A percentile compares a stretch with the other conserved stretches of the same genome.
These are phyloP conservation scores for Lyophyllum decastes DNA, from an alignment of 768 basidiomycete species.

Conservation along the genomic window DNA sequence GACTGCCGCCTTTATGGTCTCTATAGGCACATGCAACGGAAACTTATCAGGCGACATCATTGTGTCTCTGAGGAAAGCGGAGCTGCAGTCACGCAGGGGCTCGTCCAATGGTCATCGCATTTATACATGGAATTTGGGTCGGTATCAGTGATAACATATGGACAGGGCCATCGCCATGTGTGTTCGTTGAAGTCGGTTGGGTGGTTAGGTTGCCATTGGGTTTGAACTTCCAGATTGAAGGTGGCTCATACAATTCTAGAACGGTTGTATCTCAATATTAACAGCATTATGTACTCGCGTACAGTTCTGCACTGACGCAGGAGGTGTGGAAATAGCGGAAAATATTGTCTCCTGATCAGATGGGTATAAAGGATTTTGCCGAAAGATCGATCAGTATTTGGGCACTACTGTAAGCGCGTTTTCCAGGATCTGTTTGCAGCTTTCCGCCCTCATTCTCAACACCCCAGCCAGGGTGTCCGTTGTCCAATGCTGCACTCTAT, in stretches of 20 bases:
- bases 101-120: too few species aligned
- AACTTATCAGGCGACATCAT: too few species aligned
- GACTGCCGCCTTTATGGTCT: too few species aligned
- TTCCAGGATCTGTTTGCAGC: constrained; percentile 4
- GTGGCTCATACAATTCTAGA: not conserved
- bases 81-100: too few species aligned
- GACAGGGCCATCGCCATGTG: not conserved
- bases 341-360: not conserved
- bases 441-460: constrained; percentile 14
- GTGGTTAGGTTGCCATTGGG: too few species aligned
- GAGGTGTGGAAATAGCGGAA: not conserved
- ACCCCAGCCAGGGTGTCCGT: constrained; percentile 11
- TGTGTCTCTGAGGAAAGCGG: too few species aligned
- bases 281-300: too few species aligned
- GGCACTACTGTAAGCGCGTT: not conserved
- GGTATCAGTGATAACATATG: not conserved
- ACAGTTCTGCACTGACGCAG: too few species aligned
- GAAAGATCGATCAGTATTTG: constrained; percentile 16
- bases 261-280: too few species aligned
- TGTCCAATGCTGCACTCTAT: constrained; percentile 68
- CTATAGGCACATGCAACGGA: too few species aligned
- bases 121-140: not conserved
- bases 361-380: constrained; percentile 16
- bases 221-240: not conserved
- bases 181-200: not conserved